phyloP scores from a whole-genome alignment of 1,139 yeast genomes.

The Taphrina flavorubra region DNA sequence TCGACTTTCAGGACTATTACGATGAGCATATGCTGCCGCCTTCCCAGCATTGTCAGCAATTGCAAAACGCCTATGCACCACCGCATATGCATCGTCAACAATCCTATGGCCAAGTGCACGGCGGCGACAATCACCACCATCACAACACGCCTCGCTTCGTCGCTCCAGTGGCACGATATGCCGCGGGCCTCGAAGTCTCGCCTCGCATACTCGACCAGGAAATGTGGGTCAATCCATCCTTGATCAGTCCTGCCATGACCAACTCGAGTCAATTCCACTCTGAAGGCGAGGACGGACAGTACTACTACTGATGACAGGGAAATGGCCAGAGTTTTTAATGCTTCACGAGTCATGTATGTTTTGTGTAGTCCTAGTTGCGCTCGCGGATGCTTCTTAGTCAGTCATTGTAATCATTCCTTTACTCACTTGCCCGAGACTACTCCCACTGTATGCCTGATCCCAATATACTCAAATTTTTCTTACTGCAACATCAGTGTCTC shows the following conservation, averaged over 20 bases:
- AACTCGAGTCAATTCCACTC: slow-evolving; percentile 28
- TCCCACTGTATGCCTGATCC: too few species aligned
- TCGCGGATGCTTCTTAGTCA: slow-evolving; percentile 10
- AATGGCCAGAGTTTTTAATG: neutral
- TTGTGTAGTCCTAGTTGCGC: slow-evolving; percentile 16
- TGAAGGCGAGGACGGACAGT: slow-evolving; percentile 21
- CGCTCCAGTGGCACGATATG: slow-evolving; percentile 16
- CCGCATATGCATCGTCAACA: slow-evolving; percentile 8
- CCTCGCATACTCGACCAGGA: slow-evolving; percentile 21
- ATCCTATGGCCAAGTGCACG: neutral
- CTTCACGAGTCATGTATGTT: neutral
- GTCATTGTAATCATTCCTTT: neutral
- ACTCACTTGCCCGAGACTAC: too few species aligned
- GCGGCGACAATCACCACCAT: neutral
- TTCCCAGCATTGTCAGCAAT: neutral
- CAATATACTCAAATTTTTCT: too few species aligned
- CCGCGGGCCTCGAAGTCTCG: slow-evolving; percentile 9
- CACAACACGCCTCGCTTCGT: slow-evolving; percentile 8
- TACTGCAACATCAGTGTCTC: too few species aligned
- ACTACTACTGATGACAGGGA: slow-evolving; percentile 11
- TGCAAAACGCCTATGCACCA: neutral
- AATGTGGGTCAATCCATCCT: slow-evolving; percentile 31
- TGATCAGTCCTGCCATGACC: slow-evolving; percentile 36
- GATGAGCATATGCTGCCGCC: neutral
- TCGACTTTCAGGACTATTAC: slow-evolving; percentile 7